Conservation (phyloP, 164 flowering plant genomes). For the Sextonia rubra region DNA sequence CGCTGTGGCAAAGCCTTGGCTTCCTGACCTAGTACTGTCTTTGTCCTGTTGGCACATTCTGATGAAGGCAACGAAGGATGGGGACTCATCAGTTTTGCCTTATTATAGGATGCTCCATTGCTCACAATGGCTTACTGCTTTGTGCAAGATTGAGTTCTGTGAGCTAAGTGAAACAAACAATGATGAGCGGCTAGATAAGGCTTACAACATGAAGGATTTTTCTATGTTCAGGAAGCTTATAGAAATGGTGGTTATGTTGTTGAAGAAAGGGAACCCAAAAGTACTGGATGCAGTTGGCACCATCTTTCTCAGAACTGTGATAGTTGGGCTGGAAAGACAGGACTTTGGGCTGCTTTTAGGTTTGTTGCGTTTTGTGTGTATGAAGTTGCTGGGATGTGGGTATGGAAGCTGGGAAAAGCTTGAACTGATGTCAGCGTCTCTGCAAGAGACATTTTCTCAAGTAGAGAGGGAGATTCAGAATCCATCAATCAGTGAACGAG, state of each 20-base stretch:
- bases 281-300: constrained; percentile 65
- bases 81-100: neutral
- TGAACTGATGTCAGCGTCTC: constrained; percentile 43
- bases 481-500: constrained; percentile 24
- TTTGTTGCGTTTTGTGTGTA: constrained; percentile 57
- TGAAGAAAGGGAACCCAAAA: constrained; percentile 32
- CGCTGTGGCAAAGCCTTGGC: constrained; percentile 60
- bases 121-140: constrained; percentile 49
- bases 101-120: constrained; percentile 15
- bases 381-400: constrained; percentile 43
- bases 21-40: constrained; percentile 78
- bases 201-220: constrained; percentile 19
- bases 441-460: constrained; percentile 38
- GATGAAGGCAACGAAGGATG: constrained; percentile 22
- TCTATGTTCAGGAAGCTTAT: constrained; percentile 44
- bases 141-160: constrained; percentile 54
- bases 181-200: constrained; percentile 31
- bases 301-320: constrained; percentile 33
- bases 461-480: constrained; percentile 42
- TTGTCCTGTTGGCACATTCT: constrained; percentile 36
- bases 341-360: constrained; percentile 58
- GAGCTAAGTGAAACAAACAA: constrained; percentile 25
- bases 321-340: constrained; percentile 40
- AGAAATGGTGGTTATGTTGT: constrained; percentile 33
- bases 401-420: constrained; percentile 46